These are phyloP conservation scores for Fusarium miscanthi DNA, from an alignment of 2,329 filamentous ascomycete genomes.

Conservation along the genomic window DNA sequence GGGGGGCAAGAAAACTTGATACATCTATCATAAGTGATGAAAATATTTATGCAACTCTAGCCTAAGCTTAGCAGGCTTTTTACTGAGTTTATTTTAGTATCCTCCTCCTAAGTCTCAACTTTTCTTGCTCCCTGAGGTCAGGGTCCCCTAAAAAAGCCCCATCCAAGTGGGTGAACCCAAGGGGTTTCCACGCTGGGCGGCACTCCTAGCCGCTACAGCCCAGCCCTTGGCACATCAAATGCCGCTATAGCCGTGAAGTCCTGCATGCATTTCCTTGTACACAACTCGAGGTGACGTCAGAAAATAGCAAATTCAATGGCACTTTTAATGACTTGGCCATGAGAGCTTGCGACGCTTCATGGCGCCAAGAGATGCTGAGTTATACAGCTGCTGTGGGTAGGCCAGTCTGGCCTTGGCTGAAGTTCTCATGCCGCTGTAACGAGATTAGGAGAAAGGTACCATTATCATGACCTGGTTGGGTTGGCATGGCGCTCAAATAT, in stretches of 20 bases:
- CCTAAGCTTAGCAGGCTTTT: too few species aligned
- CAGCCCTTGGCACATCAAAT: constrained; percentile 35
- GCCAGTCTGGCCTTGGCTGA: constrained; percentile 5
- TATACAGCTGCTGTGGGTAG: constrained; percentile 30
- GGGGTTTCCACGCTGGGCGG: constrained; percentile 21
- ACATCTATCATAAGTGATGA: too few species aligned
- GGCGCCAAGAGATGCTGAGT: constrained; percentile 29
- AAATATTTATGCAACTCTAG: too few species aligned
- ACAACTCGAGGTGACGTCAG: constrained; percentile 40
- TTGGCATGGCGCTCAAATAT: constrained; percentile 27
- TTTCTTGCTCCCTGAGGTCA: background rate
- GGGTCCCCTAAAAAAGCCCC: constrained; percentile 15
- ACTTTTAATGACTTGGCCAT: constrained; percentile 21
- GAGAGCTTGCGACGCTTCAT: constrained; percentile 37
- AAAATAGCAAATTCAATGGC: constrained; percentile 8
- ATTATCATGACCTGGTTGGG: background rate
- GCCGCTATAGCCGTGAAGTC: constrained; percentile 34
- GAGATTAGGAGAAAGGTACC: constrained; percentile 3
- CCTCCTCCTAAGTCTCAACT: too few species aligned
- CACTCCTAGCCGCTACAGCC: constrained; percentile 30
- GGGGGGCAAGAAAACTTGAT: too few species aligned
- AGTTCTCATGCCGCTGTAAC: background rate
- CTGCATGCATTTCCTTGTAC: constrained; percentile 12
- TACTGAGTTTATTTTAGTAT: too few species aligned
- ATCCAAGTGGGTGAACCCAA: constrained; percentile 2